Evolutionary conservation across 169 alveolate species (phyloP).

Genomic region (Plasmodium reichenowi): DNA sequence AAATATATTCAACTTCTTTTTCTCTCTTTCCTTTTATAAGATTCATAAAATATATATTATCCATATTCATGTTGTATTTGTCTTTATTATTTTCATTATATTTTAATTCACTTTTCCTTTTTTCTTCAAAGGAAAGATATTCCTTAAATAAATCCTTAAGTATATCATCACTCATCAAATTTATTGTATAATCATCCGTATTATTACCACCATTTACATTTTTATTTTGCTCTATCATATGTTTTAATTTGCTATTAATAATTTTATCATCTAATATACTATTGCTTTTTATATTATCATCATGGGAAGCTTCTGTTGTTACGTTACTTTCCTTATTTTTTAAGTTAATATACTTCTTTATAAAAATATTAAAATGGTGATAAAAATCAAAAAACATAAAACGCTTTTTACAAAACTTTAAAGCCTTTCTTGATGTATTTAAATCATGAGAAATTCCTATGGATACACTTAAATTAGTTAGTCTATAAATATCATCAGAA

Average conservation of each 20-base stretch:
- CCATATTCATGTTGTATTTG: background rate
- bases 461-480: slow-evolving; percentile 49
- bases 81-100: background rate
- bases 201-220: background rate
- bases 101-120: background rate
- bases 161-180: background rate
- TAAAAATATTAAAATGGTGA: slow-evolving; percentile 61
- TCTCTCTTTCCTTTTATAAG: slow-evolving; percentile 28
- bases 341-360: slow-evolving; percentile 2
- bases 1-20: slow-evolving; percentile 24
- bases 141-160: slow-evolving; percentile 33
- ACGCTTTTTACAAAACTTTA: slow-evolving; percentile 66
- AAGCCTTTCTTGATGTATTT: slow-evolving; percentile 28
- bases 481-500: slow-evolving; percentile 50
- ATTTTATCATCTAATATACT: background rate
- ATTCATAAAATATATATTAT: slow-evolving; percentile 29
- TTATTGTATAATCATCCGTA: background rate
- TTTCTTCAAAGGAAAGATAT: slow-evolving; percentile 31
- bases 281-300: background rate
- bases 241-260: background rate
- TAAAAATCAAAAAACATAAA: slow-evolving; percentile 71
- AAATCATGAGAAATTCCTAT: slow-evolving; percentile 56
- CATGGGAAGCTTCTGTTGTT: background rate
- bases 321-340: background rate
- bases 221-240: background rate